Percentiles rank a stretch among this genome's conserved stretches.
phyloP scores from a whole-genome alignment of 345 rosid species.

The Microcos paniculata region DNA sequence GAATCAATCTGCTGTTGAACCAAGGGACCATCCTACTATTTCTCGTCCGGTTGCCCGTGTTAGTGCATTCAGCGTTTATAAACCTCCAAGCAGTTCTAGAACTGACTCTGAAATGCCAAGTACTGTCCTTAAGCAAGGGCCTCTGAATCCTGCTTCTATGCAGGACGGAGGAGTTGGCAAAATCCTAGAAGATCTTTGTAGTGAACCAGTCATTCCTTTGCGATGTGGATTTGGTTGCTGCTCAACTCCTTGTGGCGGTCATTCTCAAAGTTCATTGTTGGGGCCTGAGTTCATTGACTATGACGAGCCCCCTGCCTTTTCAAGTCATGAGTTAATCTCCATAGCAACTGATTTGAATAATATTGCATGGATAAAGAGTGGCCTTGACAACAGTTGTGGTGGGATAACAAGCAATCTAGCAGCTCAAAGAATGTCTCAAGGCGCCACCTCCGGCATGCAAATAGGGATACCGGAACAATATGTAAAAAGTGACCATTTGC shows the following conservation, averaged over 20 bases:
- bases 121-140: conserved; percentile 49
- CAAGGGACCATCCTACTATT: conserved; percentile 27
- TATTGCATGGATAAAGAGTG: conserved; percentile 83
- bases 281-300: conserved; percentile 88
- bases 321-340: conserved; percentile 68
- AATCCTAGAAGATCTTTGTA: conserved; percentile 51
- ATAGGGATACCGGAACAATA: conserved; percentile 42
- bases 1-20: conserved; percentile 25
- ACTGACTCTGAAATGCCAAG: conserved; percentile 28
- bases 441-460: conserved; percentile 18
- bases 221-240: conserved; percentile 84
- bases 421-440: conserved; percentile 27
- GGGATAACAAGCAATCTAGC: conserved; percentile 21
- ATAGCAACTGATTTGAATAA: conserved; percentile 82
- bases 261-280: conserved; percentile 41
- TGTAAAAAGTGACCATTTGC: conserved; percentile 31
- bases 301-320: conserved; percentile 56
- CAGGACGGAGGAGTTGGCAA: conserved; percentile 44
- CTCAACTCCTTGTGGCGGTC: conserved; percentile 26
- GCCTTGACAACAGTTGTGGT: conserved; percentile 46
- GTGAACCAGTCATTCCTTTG: conserved; percentile 54
- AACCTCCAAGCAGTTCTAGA: conserved; percentile 34
- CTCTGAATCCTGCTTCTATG: conserved; percentile 49
- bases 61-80: conserved; percentile 74
- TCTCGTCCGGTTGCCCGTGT: conserved; percentile 55